phyloP scores from a whole-genome alignment of 2,329 filamentous ascomycete species.

The Metarhizium sp. region DNA sequence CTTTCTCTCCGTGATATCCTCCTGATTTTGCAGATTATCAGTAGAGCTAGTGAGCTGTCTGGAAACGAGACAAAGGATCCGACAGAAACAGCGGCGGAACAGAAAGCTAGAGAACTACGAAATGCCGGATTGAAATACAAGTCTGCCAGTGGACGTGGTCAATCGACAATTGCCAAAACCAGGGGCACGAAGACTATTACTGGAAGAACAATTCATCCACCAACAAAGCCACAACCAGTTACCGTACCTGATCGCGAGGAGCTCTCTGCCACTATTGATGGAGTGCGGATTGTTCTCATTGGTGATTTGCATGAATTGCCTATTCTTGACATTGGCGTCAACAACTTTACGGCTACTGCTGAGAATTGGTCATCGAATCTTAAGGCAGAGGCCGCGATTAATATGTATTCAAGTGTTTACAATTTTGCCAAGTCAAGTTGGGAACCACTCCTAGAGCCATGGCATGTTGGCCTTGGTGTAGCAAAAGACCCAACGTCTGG shows the following conservation, averaged over 20 bases:
- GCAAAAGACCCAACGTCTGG: constrained; percentile 68
- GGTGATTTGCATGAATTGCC: constrained; percentile 94
- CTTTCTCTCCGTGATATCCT: constrained; percentile 91
- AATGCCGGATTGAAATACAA: constrained; percentile 41
- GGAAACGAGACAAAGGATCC: constrained; percentile 43
- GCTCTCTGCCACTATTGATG: constrained; percentile 76
- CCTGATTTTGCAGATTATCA: constrained; percentile 84
- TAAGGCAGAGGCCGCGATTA: constrained; percentile 80
- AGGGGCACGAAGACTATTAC: constrained; percentile 28
- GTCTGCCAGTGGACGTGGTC: constrained; percentile 45
- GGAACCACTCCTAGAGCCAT: constrained; percentile 94
- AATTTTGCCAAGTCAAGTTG: constrained; percentile 99
- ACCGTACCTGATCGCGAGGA: constrained; percentile 49
- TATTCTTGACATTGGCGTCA: constrained; percentile 87
- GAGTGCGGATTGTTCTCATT: constrained; percentile 85
- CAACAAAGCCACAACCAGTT: constrained; percentile 8
- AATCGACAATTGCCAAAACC: constrained; percentile 41
- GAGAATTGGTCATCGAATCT: constrained; percentile 86
- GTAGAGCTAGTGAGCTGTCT: constrained; percentile 82
- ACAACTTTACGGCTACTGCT: constrained; percentile 75
- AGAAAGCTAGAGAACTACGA: constrained; percentile 46
- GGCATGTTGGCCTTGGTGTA: constrained; percentile 88
- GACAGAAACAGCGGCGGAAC: constrained; percentile 32
- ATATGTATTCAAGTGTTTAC: constrained; percentile 93
- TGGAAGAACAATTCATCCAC: constrained; percentile 16